phyloP scores from a whole-genome alignment of 176 grass and related monocot genomes.

The Eragrostis nindensis region DNA sequence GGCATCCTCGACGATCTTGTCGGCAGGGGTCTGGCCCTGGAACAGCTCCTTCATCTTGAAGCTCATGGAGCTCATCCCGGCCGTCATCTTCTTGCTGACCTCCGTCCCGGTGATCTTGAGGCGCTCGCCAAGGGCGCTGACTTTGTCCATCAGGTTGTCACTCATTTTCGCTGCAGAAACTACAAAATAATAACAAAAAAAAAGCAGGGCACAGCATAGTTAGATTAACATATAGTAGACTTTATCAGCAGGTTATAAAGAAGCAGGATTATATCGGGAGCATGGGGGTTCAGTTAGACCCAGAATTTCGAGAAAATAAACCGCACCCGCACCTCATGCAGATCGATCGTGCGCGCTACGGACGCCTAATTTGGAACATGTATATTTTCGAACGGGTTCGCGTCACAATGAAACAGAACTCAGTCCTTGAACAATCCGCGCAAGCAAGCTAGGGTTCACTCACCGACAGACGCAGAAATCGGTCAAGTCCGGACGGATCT shows the following conservation, averaged over 20 bases:
- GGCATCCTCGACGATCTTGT: constrained; percentile 90
- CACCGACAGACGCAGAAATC: not conserved
- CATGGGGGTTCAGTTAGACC: not conserved
- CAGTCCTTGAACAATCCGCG: constrained; percentile 7
- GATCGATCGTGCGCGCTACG: not conserved
- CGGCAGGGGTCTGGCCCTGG: constrained; percentile 72
- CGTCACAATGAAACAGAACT: not conserved
- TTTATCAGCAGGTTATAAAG: not conserved
- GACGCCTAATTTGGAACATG: not conserved
- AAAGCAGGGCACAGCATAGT: not conserved
- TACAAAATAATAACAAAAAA: not conserved
- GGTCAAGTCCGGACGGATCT: not conserved
- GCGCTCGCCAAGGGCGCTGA: constrained; percentile 78
- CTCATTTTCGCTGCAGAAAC: constrained; percentile 56
- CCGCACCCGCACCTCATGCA: not conserved
- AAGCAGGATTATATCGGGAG: not conserved
- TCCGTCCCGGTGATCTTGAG: constrained; percentile 82
- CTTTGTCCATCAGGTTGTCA: constrained; percentile 93
- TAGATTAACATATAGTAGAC: constrained; percentile 1
- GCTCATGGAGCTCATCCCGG: constrained; percentile 90
- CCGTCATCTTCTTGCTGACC: constrained; percentile 81
- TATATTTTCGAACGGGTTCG: not conserved
- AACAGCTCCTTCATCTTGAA: constrained; percentile 95
- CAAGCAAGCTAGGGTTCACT: constrained; percentile 29
- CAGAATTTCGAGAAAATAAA: not conserved